phyloP scores from a whole-genome alignment of 768 basidiomycete species.

The Russula olivacea region DNA sequence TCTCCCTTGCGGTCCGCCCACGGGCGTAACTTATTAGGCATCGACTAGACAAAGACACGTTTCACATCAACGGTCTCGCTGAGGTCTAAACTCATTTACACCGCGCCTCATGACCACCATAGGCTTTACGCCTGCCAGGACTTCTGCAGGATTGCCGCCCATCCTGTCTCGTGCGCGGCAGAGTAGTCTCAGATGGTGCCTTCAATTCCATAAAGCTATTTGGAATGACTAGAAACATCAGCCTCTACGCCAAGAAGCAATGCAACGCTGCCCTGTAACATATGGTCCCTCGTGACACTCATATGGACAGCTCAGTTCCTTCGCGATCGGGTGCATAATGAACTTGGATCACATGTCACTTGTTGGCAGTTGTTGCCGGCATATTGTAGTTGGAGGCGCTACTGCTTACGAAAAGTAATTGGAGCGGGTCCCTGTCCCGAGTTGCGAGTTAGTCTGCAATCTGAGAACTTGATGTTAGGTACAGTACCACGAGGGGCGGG shows the following conservation, averaged over 20 bases:
- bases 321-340: not conserved
- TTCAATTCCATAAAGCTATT: not conserved
- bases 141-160: not conserved
- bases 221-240: not conserved
- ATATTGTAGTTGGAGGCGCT: not conserved
- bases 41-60: not conserved
- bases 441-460: too few species aligned
- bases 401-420: too few species aligned
- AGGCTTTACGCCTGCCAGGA: not conserved
- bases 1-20: not conserved
- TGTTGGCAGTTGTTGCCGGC: not conserved
- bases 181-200: not conserved
- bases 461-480: not conserved
- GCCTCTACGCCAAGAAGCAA: not conserved
- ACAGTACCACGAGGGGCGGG: not conserved
- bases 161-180: not conserved
- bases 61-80: not conserved
- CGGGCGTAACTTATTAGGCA: not conserved
- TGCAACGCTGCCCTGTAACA: not conserved
- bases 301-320: not conserved
- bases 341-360: not conserved
- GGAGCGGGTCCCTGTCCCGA: too few species aligned
- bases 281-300: slow-evolving; percentile 3
- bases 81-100: not conserved
- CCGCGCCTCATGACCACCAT: not conserved